A percentile compares a stretch with the other conserved stretches of the same genome.
These are phyloP conservation scores for Obelidium mucronatum DNA, from an alignment of 192 early-diverging fungal species.

Conservation along the genomic window DNA sequence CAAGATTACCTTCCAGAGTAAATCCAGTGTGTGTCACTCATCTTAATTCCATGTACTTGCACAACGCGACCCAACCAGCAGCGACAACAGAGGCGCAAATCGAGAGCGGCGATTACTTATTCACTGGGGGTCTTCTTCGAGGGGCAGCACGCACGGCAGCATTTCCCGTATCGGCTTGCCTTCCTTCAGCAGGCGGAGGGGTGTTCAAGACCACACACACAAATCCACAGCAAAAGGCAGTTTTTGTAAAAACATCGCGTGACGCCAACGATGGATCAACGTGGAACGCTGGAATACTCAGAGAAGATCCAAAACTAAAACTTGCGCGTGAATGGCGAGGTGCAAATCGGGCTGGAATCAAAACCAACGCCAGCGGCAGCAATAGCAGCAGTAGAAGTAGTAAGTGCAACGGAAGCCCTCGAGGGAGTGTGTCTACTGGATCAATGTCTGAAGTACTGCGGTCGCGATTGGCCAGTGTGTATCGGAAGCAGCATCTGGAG, in stretches of 20 bases:
- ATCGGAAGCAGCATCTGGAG: slow-evolving; percentile 27
- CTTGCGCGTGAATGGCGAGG: not conserved
- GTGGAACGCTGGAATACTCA: slow-evolving; percentile 25
- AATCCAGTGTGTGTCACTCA: not conserved
- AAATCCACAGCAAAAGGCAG: not conserved
- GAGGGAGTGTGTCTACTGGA: not conserved
- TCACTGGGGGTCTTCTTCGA: slow-evolving; percentile 16
- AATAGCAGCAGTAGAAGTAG: not conserved
- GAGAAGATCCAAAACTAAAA: slow-evolving; percentile 5
- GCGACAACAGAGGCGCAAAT: slow-evolving; percentile 1
- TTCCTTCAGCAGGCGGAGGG: slow-evolving; percentile 37
- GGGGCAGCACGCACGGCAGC: slow-evolving; percentile 6
- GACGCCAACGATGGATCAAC: slow-evolving; percentile 25
- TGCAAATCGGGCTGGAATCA: not conserved
- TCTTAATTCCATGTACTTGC: not conserved
- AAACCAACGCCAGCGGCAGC: not conserved
- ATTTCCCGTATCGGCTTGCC: slow-evolving; percentile 25
- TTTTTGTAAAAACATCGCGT: slow-evolving; percentile 32
- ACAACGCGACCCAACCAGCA: not conserved
- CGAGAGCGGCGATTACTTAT: slow-evolving; percentile 23
- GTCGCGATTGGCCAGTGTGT: not conserved
- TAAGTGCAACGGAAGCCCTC: not conserved
- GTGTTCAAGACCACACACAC: not conserved
- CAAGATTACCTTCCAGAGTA: too few species aligned
- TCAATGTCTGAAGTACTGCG: too few species aligned